phyloP scores from a whole-genome alignment of 805 yeast species.

The Maudiozyma turicensis region DNA sequence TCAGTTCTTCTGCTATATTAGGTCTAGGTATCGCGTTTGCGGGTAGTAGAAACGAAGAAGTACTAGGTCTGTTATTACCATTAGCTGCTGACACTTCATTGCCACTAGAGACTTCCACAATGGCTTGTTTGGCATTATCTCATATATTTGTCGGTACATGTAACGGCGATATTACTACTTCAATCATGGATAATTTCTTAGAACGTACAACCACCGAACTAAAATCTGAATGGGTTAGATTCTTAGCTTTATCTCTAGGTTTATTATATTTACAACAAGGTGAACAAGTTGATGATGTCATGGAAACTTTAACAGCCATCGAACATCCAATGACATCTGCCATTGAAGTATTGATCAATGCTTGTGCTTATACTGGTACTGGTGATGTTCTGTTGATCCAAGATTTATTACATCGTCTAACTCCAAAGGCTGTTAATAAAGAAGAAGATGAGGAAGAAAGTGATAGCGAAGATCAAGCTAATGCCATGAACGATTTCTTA shows the following conservation, averaged over 20 bases:
- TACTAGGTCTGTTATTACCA: constrained; percentile 68
- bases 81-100: constrained; percentile 67
- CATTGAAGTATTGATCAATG: constrained; percentile 78
- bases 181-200: constrained; percentile 79
- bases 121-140: constrained; percentile 88
- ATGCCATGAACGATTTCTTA: constrained; percentile 24
- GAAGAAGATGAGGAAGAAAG: constrained; percentile 51
- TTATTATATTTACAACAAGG: constrained; percentile 86
- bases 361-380: constrained; percentile 94
- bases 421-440: constrained; percentile 52
- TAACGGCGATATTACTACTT: constrained; percentile 88
- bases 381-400: constrained; percentile 95
- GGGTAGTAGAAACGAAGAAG: constrained; percentile 82
- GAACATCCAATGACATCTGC: constrained; percentile 90
- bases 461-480: constrained; percentile 28
- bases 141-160: constrained; percentile 94
- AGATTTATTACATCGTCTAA: constrained; percentile 78
- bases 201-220: constrained; percentile 76
- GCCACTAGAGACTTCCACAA: constrained; percentile 68
- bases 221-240: constrained; percentile 77
- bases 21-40: constrained; percentile 94
- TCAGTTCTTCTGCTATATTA: constrained; percentile 73
- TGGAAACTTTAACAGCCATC: constrained; percentile 88
- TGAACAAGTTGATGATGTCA: constrained; percentile 86
- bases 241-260: constrained; percentile 87